Percentiles rank a stretch among this genome's conserved stretches.
These are phyloP conservation scores for Coniochaeta hoffmannii DNA, from an alignment of 2,329 filamentous ascomycete genomes.

Conservation along the genomic window DNA sequence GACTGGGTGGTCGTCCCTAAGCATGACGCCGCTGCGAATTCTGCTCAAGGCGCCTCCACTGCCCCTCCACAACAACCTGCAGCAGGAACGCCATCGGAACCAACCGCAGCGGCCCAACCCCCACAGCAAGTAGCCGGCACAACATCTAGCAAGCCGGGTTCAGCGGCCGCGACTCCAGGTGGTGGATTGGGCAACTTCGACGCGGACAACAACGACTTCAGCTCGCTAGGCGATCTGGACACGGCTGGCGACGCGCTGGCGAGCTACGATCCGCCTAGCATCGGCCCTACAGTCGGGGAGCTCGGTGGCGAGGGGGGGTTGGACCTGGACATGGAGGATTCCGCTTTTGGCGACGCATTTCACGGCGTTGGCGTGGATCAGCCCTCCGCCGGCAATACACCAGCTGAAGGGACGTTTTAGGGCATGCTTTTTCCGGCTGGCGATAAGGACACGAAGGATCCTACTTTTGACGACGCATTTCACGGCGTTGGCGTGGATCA, in stretches of 20 bases:
- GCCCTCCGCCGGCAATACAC: constrained; percentile 25
- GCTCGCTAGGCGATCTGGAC: constrained; percentile 58
- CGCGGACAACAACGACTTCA: constrained; percentile 52
- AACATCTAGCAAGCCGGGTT: constrained; percentile 27
- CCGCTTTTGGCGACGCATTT: constrained; percentile 78
- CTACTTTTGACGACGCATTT: constrained; percentile 31
- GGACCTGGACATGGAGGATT: constrained; percentile 58
- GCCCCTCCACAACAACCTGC: constrained; percentile 11
- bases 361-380: constrained; percentile 45
- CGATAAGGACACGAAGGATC: neutral
- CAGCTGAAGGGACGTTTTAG: constrained; percentile 27
- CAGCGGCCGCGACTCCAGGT: constrained; percentile 36
- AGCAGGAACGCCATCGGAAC: constrained; percentile 5
- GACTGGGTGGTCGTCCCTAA: constrained; percentile 74
- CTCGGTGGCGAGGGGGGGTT: constrained; percentile 31
- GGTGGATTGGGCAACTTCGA: constrained; percentile 22
- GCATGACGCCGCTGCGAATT: constrained; percentile 34
- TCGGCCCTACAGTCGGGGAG: constrained; percentile 34
- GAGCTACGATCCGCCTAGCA: constrained; percentile 53
- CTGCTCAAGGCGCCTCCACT: constrained; percentile 23
- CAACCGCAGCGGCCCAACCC: constrained; percentile 9
- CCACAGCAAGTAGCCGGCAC: constrained; percentile 7
- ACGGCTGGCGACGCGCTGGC: constrained; percentile 65
- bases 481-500: constrained; percentile 45
- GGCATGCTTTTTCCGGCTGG: neutral